phyloP scores from a whole-genome alignment of 208 protist species.

The Leishmania major region DNA sequence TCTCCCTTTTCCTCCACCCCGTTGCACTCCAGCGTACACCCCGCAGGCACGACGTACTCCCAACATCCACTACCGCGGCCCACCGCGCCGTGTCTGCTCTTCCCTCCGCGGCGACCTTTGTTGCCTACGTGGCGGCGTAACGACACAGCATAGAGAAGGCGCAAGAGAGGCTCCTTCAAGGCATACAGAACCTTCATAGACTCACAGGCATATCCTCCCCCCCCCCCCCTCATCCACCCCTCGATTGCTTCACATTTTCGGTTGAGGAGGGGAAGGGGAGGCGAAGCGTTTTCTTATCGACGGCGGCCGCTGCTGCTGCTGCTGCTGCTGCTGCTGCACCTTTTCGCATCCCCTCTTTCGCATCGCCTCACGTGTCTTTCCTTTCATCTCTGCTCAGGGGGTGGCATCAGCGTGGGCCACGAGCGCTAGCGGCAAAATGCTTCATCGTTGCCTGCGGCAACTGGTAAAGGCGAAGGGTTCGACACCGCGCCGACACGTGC shows the following conservation, averaged over 20 bases:
- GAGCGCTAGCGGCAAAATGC: neutral
- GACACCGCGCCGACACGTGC: slow-evolving; percentile 17
- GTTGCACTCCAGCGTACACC: neutral
- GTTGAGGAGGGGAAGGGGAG: neutral
- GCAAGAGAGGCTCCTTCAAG: neutral
- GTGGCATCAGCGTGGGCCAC: neutral
- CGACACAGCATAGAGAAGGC: neutral
- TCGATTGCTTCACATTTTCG: neutral
- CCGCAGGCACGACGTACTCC: neutral
- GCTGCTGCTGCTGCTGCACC: neutral
- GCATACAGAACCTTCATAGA: slow-evolving; percentile 4
- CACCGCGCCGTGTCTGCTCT: neutral
- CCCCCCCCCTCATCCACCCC: too few species aligned
- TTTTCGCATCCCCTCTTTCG: neutral
- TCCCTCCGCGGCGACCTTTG: neutral
- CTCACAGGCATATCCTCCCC: neutral
- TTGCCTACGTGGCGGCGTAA: neutral
- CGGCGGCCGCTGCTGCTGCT: neutral
- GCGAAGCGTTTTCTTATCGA: neutral
- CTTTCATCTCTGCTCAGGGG: neutral
- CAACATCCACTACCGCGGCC: neutral
- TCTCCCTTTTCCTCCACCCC: neutral
- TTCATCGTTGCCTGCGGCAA: slow-evolving; percentile 16
- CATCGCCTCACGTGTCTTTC: neutral
- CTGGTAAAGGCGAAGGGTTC: slow-evolving; percentile 21